Percentiles rank a stretch among this genome's conserved stretches.
Evolutionary conservation across 257 asterid species (phyloP).

Genomic region (Solanum habrochaites): DNA sequence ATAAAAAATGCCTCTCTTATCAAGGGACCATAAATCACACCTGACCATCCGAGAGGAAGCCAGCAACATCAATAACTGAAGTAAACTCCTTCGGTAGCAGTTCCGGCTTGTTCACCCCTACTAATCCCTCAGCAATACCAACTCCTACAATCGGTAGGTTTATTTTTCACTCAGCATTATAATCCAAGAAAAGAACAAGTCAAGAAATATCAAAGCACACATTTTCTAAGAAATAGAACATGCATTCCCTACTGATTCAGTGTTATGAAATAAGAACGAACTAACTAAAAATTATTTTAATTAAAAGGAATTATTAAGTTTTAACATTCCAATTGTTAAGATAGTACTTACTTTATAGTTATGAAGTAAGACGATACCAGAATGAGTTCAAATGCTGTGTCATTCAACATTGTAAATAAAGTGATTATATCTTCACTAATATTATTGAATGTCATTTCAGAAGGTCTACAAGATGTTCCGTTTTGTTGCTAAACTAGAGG

Average conservation of each 20-base stretch:
- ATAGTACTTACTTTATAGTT: background rate
- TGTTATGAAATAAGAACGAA: background rate
- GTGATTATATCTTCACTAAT: background rate
- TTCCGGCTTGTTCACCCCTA: conserved; percentile 89
- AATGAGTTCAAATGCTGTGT: background rate
- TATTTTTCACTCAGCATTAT: background rate
- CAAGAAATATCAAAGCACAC: background rate
- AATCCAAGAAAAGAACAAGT: background rate
- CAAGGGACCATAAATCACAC: conserved; percentile 16
- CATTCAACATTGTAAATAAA: background rate
- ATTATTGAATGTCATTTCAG: background rate
- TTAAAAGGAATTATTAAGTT: background rate
- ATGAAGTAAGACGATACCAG: background rate
- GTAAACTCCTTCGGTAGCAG: conserved; percentile 69
- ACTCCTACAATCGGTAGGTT: conserved; percentile 32
- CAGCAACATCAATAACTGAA: conserved; percentile 84
- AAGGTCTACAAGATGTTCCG: background rate
- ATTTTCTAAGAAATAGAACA: background rate
- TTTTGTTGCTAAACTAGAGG: background rate
- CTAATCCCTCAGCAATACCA: conserved; percentile 61
- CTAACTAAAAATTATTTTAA: background rate
- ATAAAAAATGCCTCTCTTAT: background rate
- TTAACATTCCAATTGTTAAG: background rate
- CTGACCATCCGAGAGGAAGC: conserved; percentile 96
- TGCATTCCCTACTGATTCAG: background rate